Evolutionary conservation across 1,139 yeast species (phyloP).

Genomic region (Taphrina confusa): DNA sequence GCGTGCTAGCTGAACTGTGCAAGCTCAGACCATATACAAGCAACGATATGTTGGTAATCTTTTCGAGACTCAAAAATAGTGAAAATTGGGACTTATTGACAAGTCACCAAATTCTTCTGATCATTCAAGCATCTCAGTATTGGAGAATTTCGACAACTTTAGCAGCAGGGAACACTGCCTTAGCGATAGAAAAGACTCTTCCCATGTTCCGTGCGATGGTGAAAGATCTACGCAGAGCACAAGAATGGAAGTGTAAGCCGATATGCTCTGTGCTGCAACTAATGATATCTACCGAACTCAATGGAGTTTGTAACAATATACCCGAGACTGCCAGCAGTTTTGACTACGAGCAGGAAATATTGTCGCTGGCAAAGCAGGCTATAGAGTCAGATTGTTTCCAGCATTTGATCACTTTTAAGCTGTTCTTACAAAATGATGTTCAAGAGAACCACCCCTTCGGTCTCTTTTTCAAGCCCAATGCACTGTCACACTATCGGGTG

Average conservation of each 20-base stretch:
- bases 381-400: slow-evolving; percentile 77
- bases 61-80: neutral
- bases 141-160: slow-evolving; percentile 38
- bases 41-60: neutral
- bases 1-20: neutral
- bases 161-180: slow-evolving; percentile 24
- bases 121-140: slow-evolving; percentile 8
- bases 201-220: slow-evolving; percentile 2
- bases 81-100: slow-evolving; percentile 1
- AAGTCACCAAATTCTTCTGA: neutral
- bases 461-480: slow-evolving; percentile 19
- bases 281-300: slow-evolving; percentile 63
- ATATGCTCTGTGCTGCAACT: slow-evolving; percentile 61
- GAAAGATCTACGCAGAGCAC: slow-evolving; percentile 18
- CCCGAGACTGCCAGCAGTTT: slow-evolving; percentile 43
- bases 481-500: slow-evolving; percentile 17
- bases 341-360: slow-evolving; percentile 52
- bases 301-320: slow-evolving; percentile 67
- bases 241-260: slow-evolving; percentile 44
- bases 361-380: slow-evolving; percentile 52
- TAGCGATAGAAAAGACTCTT: neutral
- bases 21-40: neutral
- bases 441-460: slow-evolving; percentile 30
- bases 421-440: slow-evolving; percentile 38
- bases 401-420: slow-evolving; percentile 60